These are phyloP conservation scores for Apiotrichum domesticum DNA, from an alignment of 1,284 basidiomycete species.

Conservation along the genomic window DNA sequence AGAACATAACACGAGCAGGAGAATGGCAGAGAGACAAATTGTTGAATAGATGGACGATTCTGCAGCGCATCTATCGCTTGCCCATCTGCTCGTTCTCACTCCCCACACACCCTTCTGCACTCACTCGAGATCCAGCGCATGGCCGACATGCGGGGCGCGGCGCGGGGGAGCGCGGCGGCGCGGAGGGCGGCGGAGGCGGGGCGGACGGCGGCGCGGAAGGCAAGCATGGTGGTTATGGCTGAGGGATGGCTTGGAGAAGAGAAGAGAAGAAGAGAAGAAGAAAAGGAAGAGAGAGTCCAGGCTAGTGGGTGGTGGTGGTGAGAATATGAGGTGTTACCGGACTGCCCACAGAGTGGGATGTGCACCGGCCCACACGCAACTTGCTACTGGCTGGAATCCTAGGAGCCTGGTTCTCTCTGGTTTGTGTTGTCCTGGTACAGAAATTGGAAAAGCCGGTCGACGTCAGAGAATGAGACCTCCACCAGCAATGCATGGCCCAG, in stretches of 20 bases:
- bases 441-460: background rate
- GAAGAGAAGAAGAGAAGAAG: background rate
- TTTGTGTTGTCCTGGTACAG: background rate
- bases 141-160: slow-evolving; percentile 16
- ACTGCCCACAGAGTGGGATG: too few species aligned
- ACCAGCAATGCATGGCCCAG: too few species aligned
- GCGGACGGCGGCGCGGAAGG: slow-evolving; percentile 21
- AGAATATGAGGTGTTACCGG: too few species aligned
- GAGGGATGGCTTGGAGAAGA: background rate
- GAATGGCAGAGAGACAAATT: background rate
- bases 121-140: slow-evolving; percentile 28
- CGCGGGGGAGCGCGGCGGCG: slow-evolving; percentile 8
- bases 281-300: background rate
- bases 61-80: too few species aligned
- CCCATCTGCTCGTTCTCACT: too few species aligned
- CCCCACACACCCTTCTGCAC: too few species aligned
- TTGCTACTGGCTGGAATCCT: too few species aligned
- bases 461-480: background rate
- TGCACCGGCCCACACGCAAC: too few species aligned
- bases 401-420: too few species aligned
- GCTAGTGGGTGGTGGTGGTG: background rate
- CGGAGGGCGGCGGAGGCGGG: slow-evolving; percentile 15
- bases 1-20: background rate
- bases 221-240: slow-evolving; percentile 14
- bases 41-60: too few species aligned